These are phyloP conservation scores for Phragmites australis DNA, from an alignment of 176 grass and related monocot genomes.

Conservation along the genomic window DNA sequence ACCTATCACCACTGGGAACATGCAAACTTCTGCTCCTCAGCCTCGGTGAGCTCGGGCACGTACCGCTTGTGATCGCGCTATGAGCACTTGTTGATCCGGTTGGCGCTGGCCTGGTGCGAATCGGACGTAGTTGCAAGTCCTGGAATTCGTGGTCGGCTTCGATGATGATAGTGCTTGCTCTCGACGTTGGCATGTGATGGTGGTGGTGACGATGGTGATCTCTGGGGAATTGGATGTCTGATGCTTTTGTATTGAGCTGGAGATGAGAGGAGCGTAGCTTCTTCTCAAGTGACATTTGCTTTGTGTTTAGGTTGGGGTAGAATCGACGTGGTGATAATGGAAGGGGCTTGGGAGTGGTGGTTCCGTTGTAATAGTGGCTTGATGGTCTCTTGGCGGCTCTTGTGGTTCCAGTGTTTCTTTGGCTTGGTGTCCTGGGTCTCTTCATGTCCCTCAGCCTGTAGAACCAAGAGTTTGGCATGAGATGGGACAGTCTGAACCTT, in stretches of 20 bases:
- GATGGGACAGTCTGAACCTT: constrained; percentile 44
- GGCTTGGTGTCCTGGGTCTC: constrained; percentile 30
- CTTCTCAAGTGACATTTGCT: neutral
- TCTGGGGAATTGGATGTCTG: neutral
- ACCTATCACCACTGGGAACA: neutral
- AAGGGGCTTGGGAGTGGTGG: constrained; percentile 42
- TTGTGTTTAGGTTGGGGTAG: constrained; percentile 45
- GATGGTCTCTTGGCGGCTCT: constrained; percentile 37
- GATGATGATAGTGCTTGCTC: neutral
- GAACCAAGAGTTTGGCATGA: constrained; percentile 63
- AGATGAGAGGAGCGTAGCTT: constrained; percentile 15
- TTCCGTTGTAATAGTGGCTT: constrained; percentile 37
- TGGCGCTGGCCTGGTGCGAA: constrained; percentile 40
- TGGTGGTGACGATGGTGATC: neutral
- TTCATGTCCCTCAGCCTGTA: constrained; percentile 62
- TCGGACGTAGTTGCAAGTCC: constrained; percentile 41
- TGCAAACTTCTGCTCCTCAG: constrained; percentile 43
- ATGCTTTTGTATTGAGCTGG: constrained; percentile 35
- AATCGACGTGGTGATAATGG: constrained; percentile 2
- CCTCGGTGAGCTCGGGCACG: constrained; percentile 43
- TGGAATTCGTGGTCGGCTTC: neutral
- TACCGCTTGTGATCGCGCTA: neutral
- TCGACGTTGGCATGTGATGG: neutral
- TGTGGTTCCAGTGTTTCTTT: neutral
- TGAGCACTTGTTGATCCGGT: neutral